Conservation (phyloP, 2,329 filamentous ascomycete genomes). For the Alternaria gaisen region DNA sequence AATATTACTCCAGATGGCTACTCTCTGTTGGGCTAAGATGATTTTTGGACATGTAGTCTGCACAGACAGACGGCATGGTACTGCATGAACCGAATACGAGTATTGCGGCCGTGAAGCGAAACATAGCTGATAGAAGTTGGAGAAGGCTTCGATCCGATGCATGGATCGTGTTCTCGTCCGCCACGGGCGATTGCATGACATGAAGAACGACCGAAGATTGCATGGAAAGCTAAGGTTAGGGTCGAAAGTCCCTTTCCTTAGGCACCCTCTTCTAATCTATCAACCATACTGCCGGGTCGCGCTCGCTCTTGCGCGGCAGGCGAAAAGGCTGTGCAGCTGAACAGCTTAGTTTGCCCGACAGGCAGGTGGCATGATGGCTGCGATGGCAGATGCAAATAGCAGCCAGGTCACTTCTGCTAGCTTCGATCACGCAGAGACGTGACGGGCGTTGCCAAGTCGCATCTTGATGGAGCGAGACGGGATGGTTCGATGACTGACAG, state of each 20-base stretch:
- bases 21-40: slow-evolving; percentile 19
- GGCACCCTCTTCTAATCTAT: not conserved
- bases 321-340: slow-evolving; percentile 19
- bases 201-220: slow-evolving; percentile 6
- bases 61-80: slow-evolving; percentile 22
- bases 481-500: slow-evolving; percentile 10
- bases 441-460: slow-evolving; percentile 15
- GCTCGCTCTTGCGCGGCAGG: slow-evolving; percentile 22
- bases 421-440: slow-evolving; percentile 10
- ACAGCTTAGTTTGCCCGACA: slow-evolving; percentile 4
- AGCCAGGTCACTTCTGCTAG: not conserved
- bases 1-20: slow-evolving; percentile 34
- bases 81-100: slow-evolving; percentile 35
- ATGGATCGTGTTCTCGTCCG: slow-evolving; percentile 7
- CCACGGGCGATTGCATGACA: slow-evolving; percentile 4
- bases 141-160: slow-evolving; percentile 9
- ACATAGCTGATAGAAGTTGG: slow-evolving; percentile 10
- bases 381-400: not conserved
- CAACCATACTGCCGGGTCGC: slow-evolving; percentile 25
- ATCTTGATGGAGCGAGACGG: slow-evolving; percentile 5
- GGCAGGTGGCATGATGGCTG: not conserved
- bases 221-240: slow-evolving; percentile 3
- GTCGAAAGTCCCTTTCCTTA: not conserved
- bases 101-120: slow-evolving; percentile 13
- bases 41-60: slow-evolving; percentile 21